These are phyloP conservation scores for Leccinum ochraceum DNA, from an alignment of 768 basidiomycete species.

Conservation along the genomic window DNA sequence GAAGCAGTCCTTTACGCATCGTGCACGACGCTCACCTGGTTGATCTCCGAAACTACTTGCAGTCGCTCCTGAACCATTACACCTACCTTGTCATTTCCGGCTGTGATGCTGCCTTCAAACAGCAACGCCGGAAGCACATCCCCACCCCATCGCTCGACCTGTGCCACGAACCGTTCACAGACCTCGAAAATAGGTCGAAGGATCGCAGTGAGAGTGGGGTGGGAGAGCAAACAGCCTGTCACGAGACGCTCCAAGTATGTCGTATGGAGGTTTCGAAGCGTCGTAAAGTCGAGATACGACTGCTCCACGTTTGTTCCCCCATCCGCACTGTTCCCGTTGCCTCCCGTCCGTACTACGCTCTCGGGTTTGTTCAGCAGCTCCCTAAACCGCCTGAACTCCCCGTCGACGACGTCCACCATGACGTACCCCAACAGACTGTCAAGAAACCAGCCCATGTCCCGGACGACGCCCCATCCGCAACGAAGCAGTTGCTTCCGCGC, in stretches of 20 bases:
- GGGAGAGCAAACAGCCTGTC: conserved; percentile 77
- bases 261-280: conserved; percentile 78
- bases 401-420: conserved; percentile 88
- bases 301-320: conserved; percentile 25
- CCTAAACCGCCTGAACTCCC: conserved; percentile 75
- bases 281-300: conserved; percentile 76
- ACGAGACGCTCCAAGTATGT: conserved; percentile 78
- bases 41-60: conserved; percentile 69
- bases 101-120: conserved; percentile 72
- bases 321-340: conserved; percentile 13
- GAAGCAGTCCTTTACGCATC: neutral
- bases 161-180: conserved; percentile 84
- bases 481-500: conserved; percentile 65
- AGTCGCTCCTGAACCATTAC: conserved; percentile 72
- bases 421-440: conserved; percentile 82
- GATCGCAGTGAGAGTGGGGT: conserved; percentile 57
- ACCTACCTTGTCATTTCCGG: conserved; percentile 59
- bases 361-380: conserved; percentile 45
- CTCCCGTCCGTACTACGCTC: conserved; percentile 16
- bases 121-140: conserved; percentile 84
- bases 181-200: conserved; percentile 76
- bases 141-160: conserved; percentile 91
- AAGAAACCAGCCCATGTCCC: conserved; percentile 91
- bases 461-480: conserved; percentile 83
- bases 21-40: conserved; percentile 51